Evolutionary conservation across 306 rosid species (phyloP), one percentile per base, ranked within the genome.

Genomic region (Hippophae rhamnoides): DNA sequence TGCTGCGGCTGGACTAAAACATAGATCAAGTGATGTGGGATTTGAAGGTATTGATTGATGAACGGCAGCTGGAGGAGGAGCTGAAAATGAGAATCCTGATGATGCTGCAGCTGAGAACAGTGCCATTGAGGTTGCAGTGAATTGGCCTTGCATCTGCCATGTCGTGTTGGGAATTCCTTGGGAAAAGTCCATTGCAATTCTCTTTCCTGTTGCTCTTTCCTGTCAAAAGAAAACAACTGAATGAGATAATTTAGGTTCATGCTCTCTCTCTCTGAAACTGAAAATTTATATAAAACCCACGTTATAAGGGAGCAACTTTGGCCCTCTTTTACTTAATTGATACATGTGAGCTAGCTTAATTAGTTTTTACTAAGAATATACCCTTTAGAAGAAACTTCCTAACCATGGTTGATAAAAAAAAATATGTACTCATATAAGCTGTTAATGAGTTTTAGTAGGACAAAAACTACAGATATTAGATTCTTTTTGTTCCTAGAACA

Each of bases 51-150:
- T 31, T 2, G 38, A 31, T 65, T 78, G 86, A 76, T 72, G 69
- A 61, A 65, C 84, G 68, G 84, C 85, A 66, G 89, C 75, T 54
- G 97, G 57, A 26, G 82, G 72, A 25, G 59, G 54, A 46, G 84
- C 27, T 63, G 86, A 71, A 63, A 79, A 70, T 58, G 95, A 89
- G 97, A 90, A 90, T 90, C 97, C 96, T 87, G 97, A 90, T 90
- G 97, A 90, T 90, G 97, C 97, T 87, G 97, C 95, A 79, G 87
- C 73, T 78, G 89, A 81, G 84, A 87, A 79, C 61, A 77, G 75
- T 49, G 87, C 84, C 65, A 68, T 27, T 57, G 73, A 76, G 60
- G 73, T 68, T 58, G 85, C 72, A 69, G 76, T 74, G 41, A 78
- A 77, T 47, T 72, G 82, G 71, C 74, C 75, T 70, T 77, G 86